Conservation (phyloP, 2,329 filamentous ascomycete species). For the Aspergillus sp. region DNA sequence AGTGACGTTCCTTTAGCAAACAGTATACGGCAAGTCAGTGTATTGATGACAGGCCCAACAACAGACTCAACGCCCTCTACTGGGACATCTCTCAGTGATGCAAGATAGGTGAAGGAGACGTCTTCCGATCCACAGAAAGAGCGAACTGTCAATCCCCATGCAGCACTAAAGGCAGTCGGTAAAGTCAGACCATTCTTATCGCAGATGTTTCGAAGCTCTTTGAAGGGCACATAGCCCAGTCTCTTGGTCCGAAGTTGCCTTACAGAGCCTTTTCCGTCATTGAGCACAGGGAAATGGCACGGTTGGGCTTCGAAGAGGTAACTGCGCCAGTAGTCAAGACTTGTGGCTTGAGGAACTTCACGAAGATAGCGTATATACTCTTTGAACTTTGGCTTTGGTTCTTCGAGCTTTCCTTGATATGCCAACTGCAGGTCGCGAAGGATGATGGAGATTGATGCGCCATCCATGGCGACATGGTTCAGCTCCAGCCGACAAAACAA, state of each 20-base stretch:
- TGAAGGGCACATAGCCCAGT: slow-evolving; percentile 32
- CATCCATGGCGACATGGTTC: slow-evolving; percentile 56
- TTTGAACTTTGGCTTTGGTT: slow-evolving; percentile 39
- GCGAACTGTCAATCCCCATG: slow-evolving; percentile 69
- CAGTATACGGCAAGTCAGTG: slow-evolving; percentile 48
- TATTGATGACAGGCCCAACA: slow-evolving; percentile 52
- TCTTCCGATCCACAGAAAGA: slow-evolving; percentile 69
- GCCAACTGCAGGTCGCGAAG: slow-evolving; percentile 49
- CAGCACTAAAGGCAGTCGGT: slow-evolving; percentile 64
- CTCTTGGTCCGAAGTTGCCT: slow-evolving; percentile 35
- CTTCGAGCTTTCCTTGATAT: slow-evolving; percentile 48
- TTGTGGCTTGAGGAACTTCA: slow-evolving; percentile 26
- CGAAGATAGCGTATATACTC: slow-evolving; percentile 37
- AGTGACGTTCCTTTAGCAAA: slow-evolving; percentile 36
- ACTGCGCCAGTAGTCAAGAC: slow-evolving; percentile 41
- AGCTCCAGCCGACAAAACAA: slow-evolving; percentile 53
- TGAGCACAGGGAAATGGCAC: slow-evolving; percentile 40
- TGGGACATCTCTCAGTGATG: slow-evolving; percentile 44
- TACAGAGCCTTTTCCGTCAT: slow-evolving; percentile 26
- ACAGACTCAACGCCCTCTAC: slow-evolving; percentile 45
- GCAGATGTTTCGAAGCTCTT: slow-evolving; percentile 42
- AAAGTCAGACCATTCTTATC: slow-evolving; percentile 50
- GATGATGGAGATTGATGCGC: slow-evolving; percentile 53
- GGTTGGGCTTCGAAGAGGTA: slow-evolving; percentile 39
- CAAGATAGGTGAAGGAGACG: slow-evolving; percentile 55